phyloP scores from a whole-genome alignment of 2,329 filamentous ascomycete genomes.

The Xylariales sp. region DNA sequence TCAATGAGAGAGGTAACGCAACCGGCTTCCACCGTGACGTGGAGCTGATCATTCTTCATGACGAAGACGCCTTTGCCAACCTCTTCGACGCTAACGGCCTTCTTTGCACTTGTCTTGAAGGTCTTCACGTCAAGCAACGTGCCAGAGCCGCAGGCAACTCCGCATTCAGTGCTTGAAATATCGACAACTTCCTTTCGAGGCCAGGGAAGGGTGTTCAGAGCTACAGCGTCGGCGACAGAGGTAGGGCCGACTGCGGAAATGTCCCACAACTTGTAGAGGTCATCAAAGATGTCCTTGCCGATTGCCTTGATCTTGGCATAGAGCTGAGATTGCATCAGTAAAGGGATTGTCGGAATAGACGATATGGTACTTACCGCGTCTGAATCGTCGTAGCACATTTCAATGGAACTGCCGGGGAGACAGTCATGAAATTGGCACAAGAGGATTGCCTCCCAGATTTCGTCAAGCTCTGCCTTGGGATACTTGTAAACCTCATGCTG shows the following conservation, averaged over 20 bases:
- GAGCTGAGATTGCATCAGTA: conserved; percentile 42
- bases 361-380: conserved; percentile 63
- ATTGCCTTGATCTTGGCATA: conserved; percentile 80
- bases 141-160: conserved; percentile 53
- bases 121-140: conserved; percentile 50
- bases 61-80: conserved; percentile 62
- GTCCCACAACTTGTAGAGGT: conserved; percentile 64
- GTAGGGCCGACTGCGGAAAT: conserved; percentile 42
- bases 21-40: conserved; percentile 68
- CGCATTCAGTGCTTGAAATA: conserved; percentile 48
- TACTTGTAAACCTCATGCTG: conserved; percentile 73
- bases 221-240: conserved; percentile 48
- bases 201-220: conserved; percentile 87
- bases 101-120: conserved; percentile 40
- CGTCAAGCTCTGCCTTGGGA: conserved; percentile 87
- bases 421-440: conserved; percentile 98
- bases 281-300: conserved; percentile 65
- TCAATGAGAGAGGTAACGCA: conserved; percentile 83
- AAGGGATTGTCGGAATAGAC: neutral
- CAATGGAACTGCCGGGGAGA: conserved; percentile 88
- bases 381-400: conserved; percentile 97
- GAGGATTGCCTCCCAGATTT: conserved; percentile 90
- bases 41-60: conserved; percentile 72
- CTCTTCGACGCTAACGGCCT: conserved; percentile 49
- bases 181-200: conserved; percentile 68